Percentiles rank a stretch among this genome's conserved stretches.
Conservation (phyloP, 495 filamentous ascomycete genomes). For the Aspergillus ellipticus region DNA sequence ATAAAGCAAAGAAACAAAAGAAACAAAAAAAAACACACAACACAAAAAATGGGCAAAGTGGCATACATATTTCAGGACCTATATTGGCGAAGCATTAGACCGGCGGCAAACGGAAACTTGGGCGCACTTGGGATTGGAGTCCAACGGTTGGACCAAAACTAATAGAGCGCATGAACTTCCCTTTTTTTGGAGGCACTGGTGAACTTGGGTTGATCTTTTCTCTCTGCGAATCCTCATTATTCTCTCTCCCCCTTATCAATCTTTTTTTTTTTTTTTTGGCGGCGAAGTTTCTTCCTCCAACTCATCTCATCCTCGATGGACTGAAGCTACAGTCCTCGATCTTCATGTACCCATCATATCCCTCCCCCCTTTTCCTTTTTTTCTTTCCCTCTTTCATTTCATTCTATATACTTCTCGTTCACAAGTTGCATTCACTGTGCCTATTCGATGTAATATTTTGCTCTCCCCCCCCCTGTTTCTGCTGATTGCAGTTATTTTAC, state of each 20-base stretch:
- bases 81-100: constrained; percentile 15
- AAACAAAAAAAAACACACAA: constrained; percentile 5
- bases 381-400: background rate
- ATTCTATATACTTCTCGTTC: constrained; percentile 18
- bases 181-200: constrained; percentile 19
- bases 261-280: background rate
- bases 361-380: constrained; percentile 9
- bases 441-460: constrained; percentile 21
- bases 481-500: too few species aligned
- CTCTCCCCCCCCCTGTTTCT: constrained; percentile 8
- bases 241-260: background rate
- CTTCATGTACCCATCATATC: constrained; percentile 24
- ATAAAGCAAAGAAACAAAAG: constrained; percentile 6
- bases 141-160: constrained; percentile 18
- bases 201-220: constrained; percentile 14
- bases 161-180: constrained; percentile 29
- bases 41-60: background rate
- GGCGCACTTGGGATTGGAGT: constrained; percentile 19
- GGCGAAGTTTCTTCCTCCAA: background rate
- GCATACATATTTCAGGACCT: background rate
- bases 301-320: background rate
- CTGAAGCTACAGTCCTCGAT: background rate
- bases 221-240: background rate
- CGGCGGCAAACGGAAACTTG: constrained; percentile 14
- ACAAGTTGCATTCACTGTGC: constrained; percentile 19